Base-by-base conservation (phyloP, 2,329 filamentous ascomycete genomes). In the Aspergillus pseudotamarii region DNA sequence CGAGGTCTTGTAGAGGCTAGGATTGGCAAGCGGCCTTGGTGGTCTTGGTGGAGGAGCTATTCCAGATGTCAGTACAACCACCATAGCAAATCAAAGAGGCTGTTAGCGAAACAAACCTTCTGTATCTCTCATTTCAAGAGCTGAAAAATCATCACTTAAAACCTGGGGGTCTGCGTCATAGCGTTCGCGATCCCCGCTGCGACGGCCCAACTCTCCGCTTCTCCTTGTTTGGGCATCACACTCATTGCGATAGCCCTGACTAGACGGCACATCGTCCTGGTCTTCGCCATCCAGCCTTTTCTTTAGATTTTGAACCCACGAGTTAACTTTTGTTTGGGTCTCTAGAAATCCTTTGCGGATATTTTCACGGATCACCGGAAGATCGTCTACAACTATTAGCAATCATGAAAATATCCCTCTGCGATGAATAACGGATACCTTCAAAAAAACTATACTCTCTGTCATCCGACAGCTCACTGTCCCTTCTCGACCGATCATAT, bases 141-240 rank as follows among this genome's bases (percentile, higher is more conserved):
- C 83, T 59, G 87, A 85, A 80, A 99, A 98, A 73, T 98, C 94
- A 72, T 97, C 94, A 65, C 90, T 89, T 36, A 99, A 84, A 43
- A 98, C 88, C 74, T 94, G 89, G 34, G 94, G 95, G 75, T 99
- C 95, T 32, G 94, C 93, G 76, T 99, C 95, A 75, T 99, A 99
- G 62, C 93, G 89, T 70, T 94, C 91, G 66, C 94, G 93, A 76
- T 98, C 94, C 46, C 90, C 90, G 75, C 94, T 97, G 71, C 91
- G 86, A 70, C 90, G 85, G 65, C 85, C 85, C 54, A 83, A 78
- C 67, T 91, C 89, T 14, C 86, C 86, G 60, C 85, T 88, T 58
- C 86, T 84, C 63, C 84, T 86, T 60, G 86, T 83, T 60, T 88
- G 80, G 28, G 73, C 77, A 60, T 81, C 80, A 41, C 73, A 71